Evolutionary conservation across 208 protist species (phyloP).

Genomic region (Strigomonas culicis): DNA sequence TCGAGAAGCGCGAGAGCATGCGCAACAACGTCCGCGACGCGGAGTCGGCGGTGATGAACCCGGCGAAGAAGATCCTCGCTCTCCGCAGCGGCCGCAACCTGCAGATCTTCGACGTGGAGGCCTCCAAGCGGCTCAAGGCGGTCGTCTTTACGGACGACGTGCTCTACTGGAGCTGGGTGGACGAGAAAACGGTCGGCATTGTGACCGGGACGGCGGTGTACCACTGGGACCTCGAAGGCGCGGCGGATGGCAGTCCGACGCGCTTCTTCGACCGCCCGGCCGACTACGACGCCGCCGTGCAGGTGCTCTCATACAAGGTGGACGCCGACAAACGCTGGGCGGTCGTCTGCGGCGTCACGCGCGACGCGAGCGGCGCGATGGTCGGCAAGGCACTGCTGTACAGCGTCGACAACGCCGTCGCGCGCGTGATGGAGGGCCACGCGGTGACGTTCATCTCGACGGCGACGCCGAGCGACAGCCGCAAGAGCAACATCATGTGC

Average conservation of each 20-base stretch:
- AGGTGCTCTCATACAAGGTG: slow-evolving; percentile 98
- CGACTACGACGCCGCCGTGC: slow-evolving; percentile 81
- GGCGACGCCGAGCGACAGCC: slow-evolving; percentile 52
- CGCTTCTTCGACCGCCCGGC: slow-evolving; percentile 96
- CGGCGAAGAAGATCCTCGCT: slow-evolving; percentile 95
- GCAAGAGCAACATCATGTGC: slow-evolving; percentile 93
- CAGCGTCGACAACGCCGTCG: slow-evolving; percentile 94
- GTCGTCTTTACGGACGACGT: slow-evolving; percentile 93
- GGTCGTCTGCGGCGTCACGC: slow-evolving; percentile 93
- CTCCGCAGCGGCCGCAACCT: slow-evolving; percentile 94
- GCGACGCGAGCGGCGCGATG: slow-evolving; percentile 66
- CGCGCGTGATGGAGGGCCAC: slow-evolving; percentile 96
- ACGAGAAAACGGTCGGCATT: slow-evolving; percentile 92
- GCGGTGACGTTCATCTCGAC: slow-evolving; percentile 93
- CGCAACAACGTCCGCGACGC: slow-evolving; percentile 97
- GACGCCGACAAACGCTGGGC: slow-evolving; percentile 95
- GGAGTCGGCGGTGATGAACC: slow-evolving; percentile 99
- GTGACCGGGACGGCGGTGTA: slow-evolving; percentile 95
- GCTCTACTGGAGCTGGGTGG: slow-evolving; percentile 98
- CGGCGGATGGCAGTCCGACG: slow-evolving; percentile 83
- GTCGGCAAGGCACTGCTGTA: slow-evolving; percentile 97
- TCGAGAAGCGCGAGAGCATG: slow-evolving; percentile 94
- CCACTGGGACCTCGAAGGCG: slow-evolving; percentile 96
- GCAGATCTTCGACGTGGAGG: slow-evolving; percentile 99
- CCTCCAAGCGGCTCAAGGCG: slow-evolving; percentile 96